Conservation (phyloP, 202 grass and related monocot species). For the Bolboschoenoplectus hybrid region DNA sequence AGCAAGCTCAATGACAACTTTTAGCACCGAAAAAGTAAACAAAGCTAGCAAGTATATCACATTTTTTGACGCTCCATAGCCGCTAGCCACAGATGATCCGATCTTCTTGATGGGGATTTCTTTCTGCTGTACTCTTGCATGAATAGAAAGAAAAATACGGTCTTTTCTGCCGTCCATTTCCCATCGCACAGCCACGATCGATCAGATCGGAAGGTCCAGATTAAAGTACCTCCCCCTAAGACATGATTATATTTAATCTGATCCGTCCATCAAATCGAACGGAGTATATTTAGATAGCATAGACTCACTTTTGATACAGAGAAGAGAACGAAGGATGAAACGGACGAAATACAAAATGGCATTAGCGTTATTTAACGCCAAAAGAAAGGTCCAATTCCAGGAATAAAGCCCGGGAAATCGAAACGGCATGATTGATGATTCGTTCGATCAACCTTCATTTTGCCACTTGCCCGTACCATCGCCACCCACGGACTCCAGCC, state of each 20-base stretch:
- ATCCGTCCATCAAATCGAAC: background rate
- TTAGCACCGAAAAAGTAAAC: background rate
- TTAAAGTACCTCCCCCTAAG: background rate
- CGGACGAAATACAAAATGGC: background rate
- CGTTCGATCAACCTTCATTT: background rate
- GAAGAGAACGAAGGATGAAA: background rate
- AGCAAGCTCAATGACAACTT: background rate
- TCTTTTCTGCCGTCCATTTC: background rate
- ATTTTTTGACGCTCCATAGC: background rate
- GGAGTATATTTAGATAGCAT: background rate
- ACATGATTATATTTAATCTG: background rate
- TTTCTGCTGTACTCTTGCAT: background rate
- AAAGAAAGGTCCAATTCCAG: background rate
- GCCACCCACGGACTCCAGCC: slow-evolving; percentile 21
- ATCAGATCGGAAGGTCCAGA: background rate
- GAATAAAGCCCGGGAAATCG: slow-evolving; percentile 36
- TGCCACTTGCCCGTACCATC: slow-evolving; percentile 25
- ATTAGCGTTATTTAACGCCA: background rate
- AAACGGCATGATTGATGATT: slow-evolving; percentile 22
- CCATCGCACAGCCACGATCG: background rate
- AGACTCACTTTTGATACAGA: background rate
- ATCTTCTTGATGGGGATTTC: background rate
- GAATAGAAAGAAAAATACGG: background rate
- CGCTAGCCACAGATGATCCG: slow-evolving; percentile 4
- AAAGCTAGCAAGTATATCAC: background rate